A percentile compares a stretch with the other conserved stretches of the same genome.
Evolutionary conservation across 1,284 basidiomycete genomes (phyloP).

Genomic region (Heterobasidion annosum): DNA sequence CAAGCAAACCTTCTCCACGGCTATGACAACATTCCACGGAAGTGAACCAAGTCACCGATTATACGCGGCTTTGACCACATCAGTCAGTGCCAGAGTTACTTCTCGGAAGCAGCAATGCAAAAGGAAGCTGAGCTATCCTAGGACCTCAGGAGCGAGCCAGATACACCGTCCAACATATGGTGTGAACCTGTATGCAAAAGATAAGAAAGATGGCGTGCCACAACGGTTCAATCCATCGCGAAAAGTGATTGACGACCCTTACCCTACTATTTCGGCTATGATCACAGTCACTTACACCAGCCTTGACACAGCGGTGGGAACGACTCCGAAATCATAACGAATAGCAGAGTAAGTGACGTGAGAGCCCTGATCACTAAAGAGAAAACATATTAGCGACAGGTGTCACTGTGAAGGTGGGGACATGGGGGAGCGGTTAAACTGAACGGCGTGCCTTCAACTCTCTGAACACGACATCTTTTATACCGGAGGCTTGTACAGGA

Average conservation of each 20-base stretch:
- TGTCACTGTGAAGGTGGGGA: neutral
- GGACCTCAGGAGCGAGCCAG: too few species aligned
- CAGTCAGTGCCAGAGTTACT: too few species aligned
- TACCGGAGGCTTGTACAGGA: neutral
- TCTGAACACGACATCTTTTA: neutral
- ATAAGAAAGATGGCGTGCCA: neutral
- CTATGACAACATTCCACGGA: too few species aligned
- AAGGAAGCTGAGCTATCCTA: too few species aligned
- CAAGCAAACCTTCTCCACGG: too few species aligned
- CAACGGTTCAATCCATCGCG: neutral
- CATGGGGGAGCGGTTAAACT: neutral
- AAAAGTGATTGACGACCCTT: slow-evolving; percentile 4
- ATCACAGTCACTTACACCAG: slow-evolving; percentile 5
- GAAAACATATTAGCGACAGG: neutral
- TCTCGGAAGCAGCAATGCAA: too few species aligned
- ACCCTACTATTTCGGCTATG: slow-evolving; percentile 14
- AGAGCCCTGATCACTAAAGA: neutral
- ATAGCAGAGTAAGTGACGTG: slow-evolving; percentile 6
- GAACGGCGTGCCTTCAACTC: neutral
- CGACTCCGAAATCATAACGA: slow-evolving; percentile 9
- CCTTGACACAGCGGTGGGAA: slow-evolving; percentile 3
- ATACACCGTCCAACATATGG: too few species aligned
- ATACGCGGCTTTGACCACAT: too few species aligned
- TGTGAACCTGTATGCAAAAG: neutral
- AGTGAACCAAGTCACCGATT: too few species aligned